These are phyloP conservation scores for Leccinum subspadiceum DNA, from an alignment of 1,284 basidiomycete genomes.

Conservation along the genomic window DNA sequence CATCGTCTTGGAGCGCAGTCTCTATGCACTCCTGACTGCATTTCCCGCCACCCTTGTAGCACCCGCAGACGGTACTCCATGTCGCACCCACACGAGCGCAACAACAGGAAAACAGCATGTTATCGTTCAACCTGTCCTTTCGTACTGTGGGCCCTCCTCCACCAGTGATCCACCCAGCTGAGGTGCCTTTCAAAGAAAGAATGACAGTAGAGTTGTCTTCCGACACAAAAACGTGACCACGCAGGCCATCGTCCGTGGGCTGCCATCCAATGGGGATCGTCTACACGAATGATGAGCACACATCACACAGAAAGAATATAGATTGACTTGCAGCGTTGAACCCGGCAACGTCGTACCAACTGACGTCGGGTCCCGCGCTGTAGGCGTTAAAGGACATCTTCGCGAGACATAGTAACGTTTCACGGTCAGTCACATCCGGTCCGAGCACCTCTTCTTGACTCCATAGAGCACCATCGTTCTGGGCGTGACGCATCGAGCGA, in stretches of 20 bases:
- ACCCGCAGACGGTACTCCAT: constrained; percentile 85
- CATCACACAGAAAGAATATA: neutral
- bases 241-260: constrained; percentile 78
- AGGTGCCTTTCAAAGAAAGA: constrained; percentile 91
- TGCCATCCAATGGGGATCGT: constrained; percentile 86
- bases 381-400: constrained; percentile 93
- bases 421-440: constrained; percentile 70
- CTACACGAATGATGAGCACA: constrained; percentile 28
- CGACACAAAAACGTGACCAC: constrained; percentile 86
- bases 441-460: constrained; percentile 50
- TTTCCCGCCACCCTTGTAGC: constrained; percentile 64
- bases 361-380: constrained; percentile 47
- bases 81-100: constrained; percentile 85
- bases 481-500: constrained; percentile 42
- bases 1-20: constrained; percentile 70
- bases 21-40: constrained; percentile 79
- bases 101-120: constrained; percentile 88
- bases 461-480: constrained; percentile 48
- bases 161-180: constrained; percentile 72
- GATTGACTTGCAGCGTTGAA: constrained; percentile 53
- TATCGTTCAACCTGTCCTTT: constrained; percentile 86
- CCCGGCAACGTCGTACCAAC: constrained; percentile 73
- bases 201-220: constrained; percentile 84
- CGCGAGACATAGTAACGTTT: constrained; percentile 76
- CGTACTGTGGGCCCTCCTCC: constrained; percentile 62